Percentiles rank a stretch among this genome's conserved stretches.
phyloP scores from a whole-genome alignment of 805 yeast genomes.

The Lipomyces lipofer region DNA sequence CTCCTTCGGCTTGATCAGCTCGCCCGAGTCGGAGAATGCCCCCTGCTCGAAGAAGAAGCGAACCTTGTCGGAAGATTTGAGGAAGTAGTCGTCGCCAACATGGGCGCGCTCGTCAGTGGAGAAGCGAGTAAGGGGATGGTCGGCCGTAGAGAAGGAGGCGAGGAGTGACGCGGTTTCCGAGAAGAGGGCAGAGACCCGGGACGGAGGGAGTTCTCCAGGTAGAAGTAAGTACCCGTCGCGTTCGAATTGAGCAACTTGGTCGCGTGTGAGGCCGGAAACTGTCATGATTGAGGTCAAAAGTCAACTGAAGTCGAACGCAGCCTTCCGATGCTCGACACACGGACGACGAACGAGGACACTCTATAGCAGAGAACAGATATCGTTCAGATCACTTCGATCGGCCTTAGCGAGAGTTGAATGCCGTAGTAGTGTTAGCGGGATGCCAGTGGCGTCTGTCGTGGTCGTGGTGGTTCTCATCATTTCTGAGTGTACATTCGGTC shows the following conservation, averaged over 20 bases:
- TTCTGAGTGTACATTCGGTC: too few relatives aligned
- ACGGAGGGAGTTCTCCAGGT: conserved; percentile 52
- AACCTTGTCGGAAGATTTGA: conserved; percentile 67
- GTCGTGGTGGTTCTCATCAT: too few relatives aligned
- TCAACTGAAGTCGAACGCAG: too few relatives aligned
- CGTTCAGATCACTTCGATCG: too few relatives aligned
- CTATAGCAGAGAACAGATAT: too few relatives aligned
- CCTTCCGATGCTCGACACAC: too few relatives aligned
- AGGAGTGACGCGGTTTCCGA: conserved; percentile 49
- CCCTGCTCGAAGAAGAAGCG: conserved; percentile 70
- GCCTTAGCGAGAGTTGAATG: too few relatives aligned
- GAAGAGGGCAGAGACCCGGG: conserved; percentile 47
- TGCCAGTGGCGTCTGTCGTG: too few relatives aligned
- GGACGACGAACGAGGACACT: too few relatives aligned
- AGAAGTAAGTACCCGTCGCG: conserved; percentile 62
- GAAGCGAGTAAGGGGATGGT: conserved; percentile 71
- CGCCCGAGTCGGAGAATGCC: conserved; percentile 59
- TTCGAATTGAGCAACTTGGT: conserved; percentile 53
- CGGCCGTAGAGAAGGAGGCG: conserved; percentile 49
- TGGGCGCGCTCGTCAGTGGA: conserved; percentile 58
- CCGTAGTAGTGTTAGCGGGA: too few relatives aligned
- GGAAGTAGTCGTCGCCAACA: conserved; percentile 71
- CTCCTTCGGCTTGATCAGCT: conserved; percentile 53
- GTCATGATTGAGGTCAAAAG: too few relatives aligned
- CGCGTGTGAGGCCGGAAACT: conserved; percentile 43